These are phyloP conservation scores for Suhomyces chickasaworum DNA, from an alignment of 1,139 yeast genomes.

Conservation along the genomic window DNA sequence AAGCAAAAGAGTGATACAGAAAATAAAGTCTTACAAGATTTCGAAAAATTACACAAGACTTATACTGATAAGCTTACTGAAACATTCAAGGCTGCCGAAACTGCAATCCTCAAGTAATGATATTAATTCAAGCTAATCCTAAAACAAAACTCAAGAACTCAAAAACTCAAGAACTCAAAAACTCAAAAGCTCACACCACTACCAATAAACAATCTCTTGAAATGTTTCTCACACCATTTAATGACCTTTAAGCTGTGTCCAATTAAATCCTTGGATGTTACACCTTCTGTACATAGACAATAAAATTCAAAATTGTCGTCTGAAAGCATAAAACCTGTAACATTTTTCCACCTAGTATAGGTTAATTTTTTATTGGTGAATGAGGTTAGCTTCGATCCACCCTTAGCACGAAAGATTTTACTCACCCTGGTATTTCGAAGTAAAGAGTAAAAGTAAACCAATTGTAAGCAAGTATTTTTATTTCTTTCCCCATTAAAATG, in stretches of 20 bases:
- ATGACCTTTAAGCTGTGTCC: slow-evolving; percentile 36
- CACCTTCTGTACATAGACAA: slow-evolving; percentile 36
- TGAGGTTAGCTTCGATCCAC: background rate
- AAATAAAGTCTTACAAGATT: slow-evolving; percentile 52
- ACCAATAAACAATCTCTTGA: slow-evolving; percentile 37
- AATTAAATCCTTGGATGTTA: slow-evolving; percentile 35
- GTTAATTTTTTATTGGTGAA: slow-evolving; percentile 34
- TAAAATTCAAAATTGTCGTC: slow-evolving; percentile 42
- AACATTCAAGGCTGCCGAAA: slow-evolving; percentile 52
- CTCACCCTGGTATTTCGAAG: slow-evolving; percentile 34
- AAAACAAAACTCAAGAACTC: background rate
- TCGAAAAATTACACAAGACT: slow-evolving; percentile 69
- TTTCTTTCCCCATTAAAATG: slow-evolving; percentile 20
- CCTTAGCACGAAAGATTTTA: slow-evolving; percentile 17
- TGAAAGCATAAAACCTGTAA: slow-evolving; percentile 43
- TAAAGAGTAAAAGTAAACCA: slow-evolving; percentile 35
- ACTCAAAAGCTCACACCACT: slow-evolving; percentile 26
- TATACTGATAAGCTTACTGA: slow-evolving; percentile 61
- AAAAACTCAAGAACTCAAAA: slow-evolving; percentile 18
- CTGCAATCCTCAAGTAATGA: slow-evolving; percentile 6
- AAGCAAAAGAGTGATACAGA: slow-evolving; percentile 60
- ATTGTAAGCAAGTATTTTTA: slow-evolving; percentile 25
- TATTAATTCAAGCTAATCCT: background rate
- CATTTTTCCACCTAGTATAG: slow-evolving; percentile 33
- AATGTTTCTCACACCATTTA: slow-evolving; percentile 43